A percentile compares a stretch with the other conserved stretches of the same genome.
Conservation (phyloP, 2,329 filamentous ascomycete genomes). For the Trichophaea hybrida region DNA sequence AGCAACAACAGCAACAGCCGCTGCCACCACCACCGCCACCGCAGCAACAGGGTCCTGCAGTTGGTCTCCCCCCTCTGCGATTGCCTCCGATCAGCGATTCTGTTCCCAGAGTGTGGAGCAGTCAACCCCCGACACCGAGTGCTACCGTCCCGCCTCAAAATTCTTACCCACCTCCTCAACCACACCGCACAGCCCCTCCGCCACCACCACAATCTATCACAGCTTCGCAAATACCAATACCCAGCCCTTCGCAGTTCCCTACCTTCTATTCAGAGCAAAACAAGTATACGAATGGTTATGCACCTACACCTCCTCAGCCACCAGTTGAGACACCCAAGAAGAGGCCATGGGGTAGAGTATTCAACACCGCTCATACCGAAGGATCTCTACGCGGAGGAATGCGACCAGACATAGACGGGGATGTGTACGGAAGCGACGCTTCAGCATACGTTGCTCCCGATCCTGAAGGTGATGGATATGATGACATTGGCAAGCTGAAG, state of each 20-base stretch:
- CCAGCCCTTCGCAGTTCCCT: slow-evolving; percentile 20
- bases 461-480: slow-evolving; percentile 26
- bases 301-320: slow-evolving; percentile 10
- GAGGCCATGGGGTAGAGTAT: slow-evolving; percentile 26
- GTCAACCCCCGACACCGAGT: slow-evolving; percentile 18
- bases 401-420: slow-evolving; percentile 21
- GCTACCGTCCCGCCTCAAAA: slow-evolving; percentile 22
- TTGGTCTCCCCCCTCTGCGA: slow-evolving; percentile 15
- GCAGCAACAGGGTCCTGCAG: slow-evolving; percentile 10
- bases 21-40: slow-evolving; percentile 14
- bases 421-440: slow-evolving; percentile 17
- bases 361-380: slow-evolving; percentile 26
- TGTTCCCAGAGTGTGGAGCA: slow-evolving; percentile 18
- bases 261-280: slow-evolving; percentile 19
- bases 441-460: slow-evolving; percentile 17
- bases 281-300: slow-evolving; percentile 7
- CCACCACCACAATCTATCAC: slow-evolving; percentile 22
- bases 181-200: slow-evolving; percentile 13
- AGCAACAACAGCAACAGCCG: slow-evolving; percentile 18
- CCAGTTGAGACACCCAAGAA: slow-evolving; percentile 20
- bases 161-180: slow-evolving; percentile 23
- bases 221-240: slow-evolving; percentile 8
- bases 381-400: slow-evolving; percentile 25
- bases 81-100: background rate
- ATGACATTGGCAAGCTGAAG: slow-evolving; percentile 25